Percentiles rank a stretch among this genome's conserved stretches.
These are phyloP conservation scores for Candida albicans DNA, from an alignment of 1,139 yeast species.

Conservation along the genomic window DNA sequence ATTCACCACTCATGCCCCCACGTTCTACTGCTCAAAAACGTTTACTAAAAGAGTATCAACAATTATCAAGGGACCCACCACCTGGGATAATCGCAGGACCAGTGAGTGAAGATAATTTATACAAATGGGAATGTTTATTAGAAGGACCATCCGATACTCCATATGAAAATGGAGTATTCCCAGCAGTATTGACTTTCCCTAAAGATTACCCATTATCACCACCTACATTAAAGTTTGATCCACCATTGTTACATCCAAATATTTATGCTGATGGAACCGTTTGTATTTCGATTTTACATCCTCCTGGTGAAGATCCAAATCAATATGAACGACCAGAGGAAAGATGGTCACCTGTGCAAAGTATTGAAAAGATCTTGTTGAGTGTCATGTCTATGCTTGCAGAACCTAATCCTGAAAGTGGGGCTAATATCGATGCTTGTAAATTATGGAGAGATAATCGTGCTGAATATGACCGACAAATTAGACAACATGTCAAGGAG, in stretches of 20 bases:
- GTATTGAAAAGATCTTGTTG: constrained; percentile 88
- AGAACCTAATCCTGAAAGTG: constrained; percentile 95
- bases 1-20: constrained; percentile 35
- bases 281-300: constrained; percentile 89
- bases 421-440: constrained; percentile 96
- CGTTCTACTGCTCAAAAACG: constrained; percentile 80
- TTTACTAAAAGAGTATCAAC: constrained; percentile 84
- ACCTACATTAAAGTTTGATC: constrained; percentile 78
- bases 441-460: constrained; percentile 90
- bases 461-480: constrained; percentile 61
- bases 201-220: constrained; percentile 90
- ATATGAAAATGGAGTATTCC: constrained; percentile 90
- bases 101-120: constrained; percentile 72
- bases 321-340: constrained; percentile 95
- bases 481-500: constrained; percentile 62
- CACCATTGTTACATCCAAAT: constrained; percentile 89
- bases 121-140: constrained; percentile 86
- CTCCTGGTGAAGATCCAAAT: constrained; percentile 97
- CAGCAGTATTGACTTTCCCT: constrained; percentile 83
- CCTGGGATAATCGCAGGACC: constrained; percentile 98
- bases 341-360: constrained; percentile 97
- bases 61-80: constrained; percentile 80
- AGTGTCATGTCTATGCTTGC: constrained; percentile 96
- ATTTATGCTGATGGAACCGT: constrained; percentile 93
- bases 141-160: constrained; percentile 95